Evolutionary conservation across 2,329 filamentous ascomycete species (phyloP), one percentile per base, ranked within the genome.

Genomic region (Penicillium psychrosexuale): DNA sequence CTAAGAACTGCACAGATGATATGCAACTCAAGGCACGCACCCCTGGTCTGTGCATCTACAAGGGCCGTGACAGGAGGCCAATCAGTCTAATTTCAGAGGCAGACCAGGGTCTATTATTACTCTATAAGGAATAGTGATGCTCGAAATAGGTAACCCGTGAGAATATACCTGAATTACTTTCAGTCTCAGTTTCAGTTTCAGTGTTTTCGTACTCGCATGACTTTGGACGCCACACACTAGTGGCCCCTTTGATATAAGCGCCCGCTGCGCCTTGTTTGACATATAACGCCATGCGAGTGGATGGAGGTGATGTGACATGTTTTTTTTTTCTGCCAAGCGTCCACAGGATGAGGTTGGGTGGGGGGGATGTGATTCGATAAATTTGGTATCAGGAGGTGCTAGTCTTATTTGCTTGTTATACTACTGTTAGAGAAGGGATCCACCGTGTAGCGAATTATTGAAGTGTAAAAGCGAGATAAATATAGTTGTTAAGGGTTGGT

Each of bases 241-340:
- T 50, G 37, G 38, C 47, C 57, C 50, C 49, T 47, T 22, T 36
- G 39, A 43, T 51, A 56, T 64, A 64, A 64, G 61, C 61, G 61
- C 58, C 47, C 38, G 42, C 46, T 22, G 52, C 56, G 56, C 59
- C 58, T 44, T 55, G 53, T 61, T 63, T 55, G 55, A 57, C 51
- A 40, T 53, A 43, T 48, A 49, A 48, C 51, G 51, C 51, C 28
- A 28, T 38, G 8, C 24, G 50, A 47, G 40, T 47, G 44, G 45
- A 50, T 22, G 36, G 34, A 28, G 12, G 17, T 15, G n/a, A 39
- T 53, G 51, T 53, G 51, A 53, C 28, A 27, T 15, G 27, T 24
- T 7, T 33, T 45, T n/a, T 9, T 13, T 17, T 8, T n/a, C 13
- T 38, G 48, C n/a, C 15, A 24, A 24, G 22, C 22, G 22, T 24